A percentile compares a stretch with the other conserved stretches of the same genome.
These are phyloP conservation scores for Cercospora sojina DNA, from an alignment of 2,329 filamentous ascomycete genomes.

Conservation along the genomic window DNA sequence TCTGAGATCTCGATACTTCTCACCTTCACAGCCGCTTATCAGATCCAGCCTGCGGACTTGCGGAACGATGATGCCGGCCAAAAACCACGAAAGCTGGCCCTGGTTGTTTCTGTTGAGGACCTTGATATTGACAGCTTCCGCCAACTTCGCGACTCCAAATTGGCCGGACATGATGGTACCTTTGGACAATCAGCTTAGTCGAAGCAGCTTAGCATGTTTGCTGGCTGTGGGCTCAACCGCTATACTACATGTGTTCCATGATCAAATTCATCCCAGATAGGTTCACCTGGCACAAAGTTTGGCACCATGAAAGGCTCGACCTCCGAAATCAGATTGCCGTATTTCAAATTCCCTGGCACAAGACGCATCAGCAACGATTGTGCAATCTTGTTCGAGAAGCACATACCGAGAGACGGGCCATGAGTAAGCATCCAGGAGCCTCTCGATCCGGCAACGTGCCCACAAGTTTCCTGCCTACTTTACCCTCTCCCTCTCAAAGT, in stretches of 20 bases:
- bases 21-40: background rate
- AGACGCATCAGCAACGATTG: background rate
- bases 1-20: background rate
- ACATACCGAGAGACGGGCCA: background rate
- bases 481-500: constrained; percentile 24
- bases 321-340: background rate
- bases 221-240: background rate
- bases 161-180: background rate
- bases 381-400: background rate
- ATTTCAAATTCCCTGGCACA: background rate
- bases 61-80: background rate
- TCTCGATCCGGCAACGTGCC: background rate
- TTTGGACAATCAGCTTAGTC: background rate
- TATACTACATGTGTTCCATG: background rate
- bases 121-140: background rate
- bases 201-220: background rate
- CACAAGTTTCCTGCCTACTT: background rate
- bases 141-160: background rate
- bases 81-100: background rate
- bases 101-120: background rate
- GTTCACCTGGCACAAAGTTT: background rate
- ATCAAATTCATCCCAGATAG: background rate
- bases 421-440: background rate
- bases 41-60: background rate
- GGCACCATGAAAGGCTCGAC: background rate